Evolutionary conservation across 257 asterid genomes (phyloP).

Genomic region (Solanum phureja): DNA sequence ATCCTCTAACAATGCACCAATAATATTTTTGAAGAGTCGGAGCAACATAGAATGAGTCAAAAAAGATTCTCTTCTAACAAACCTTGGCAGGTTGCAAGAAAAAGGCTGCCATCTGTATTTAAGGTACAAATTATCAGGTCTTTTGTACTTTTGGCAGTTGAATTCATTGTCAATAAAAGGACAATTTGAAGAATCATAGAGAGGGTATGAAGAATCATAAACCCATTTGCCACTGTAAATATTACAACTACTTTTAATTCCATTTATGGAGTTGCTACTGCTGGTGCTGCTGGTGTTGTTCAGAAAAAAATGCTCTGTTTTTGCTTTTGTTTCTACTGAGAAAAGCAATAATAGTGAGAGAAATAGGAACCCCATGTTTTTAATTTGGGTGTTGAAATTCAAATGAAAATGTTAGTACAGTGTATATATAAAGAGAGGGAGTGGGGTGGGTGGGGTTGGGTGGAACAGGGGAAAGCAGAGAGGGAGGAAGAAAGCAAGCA

Average conservation of each 20-base stretch:
- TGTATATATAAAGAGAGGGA: neutral
- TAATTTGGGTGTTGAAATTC: neutral
- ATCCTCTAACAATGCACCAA: neutral
- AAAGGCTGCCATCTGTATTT: constrained; percentile 92
- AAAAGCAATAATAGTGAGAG: constrained; percentile 21
- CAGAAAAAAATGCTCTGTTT: constrained; percentile 3
- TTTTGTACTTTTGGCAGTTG: constrained; percentile 61
- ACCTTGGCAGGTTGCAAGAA: constrained; percentile 78
- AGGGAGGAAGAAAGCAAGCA: neutral
- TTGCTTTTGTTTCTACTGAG: constrained; percentile 18
- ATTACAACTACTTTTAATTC: constrained; percentile 34
- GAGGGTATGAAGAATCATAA: constrained; percentile 73
- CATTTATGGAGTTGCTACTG: constrained; percentile 1
- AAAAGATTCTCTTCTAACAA: neutral
- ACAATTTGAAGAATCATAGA: constrained; percentile 58
- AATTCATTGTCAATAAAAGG: constrained; percentile 84
- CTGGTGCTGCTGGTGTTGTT: constrained; percentile 10
- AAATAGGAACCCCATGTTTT: constrained; percentile 30
- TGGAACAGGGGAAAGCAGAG: neutral
- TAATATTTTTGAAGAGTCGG: neutral
- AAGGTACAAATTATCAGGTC: constrained; percentile 70
- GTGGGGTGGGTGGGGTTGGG: neutral
- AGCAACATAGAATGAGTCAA: neutral
- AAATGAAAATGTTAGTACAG: neutral
- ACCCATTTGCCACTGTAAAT: constrained; percentile 79